Conservation (phyloP, 2,329 filamentous ascomycete species). For the Lizonia empirigonia region DNA sequence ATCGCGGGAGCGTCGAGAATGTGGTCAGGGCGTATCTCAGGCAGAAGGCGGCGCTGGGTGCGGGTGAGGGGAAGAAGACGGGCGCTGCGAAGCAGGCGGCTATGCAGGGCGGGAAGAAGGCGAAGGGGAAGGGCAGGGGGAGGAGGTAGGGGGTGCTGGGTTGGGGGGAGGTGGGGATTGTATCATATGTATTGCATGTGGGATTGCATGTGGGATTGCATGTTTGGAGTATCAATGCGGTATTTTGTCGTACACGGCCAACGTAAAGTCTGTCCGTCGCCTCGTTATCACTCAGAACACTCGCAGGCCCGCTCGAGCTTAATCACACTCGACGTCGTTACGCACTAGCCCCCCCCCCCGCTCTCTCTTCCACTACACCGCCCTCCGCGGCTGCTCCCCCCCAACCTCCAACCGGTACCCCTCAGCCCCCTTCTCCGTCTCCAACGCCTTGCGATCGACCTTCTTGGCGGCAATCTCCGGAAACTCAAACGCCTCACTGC, state of each 20-base stretch:
- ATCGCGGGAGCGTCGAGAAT: slow-evolving; percentile 47
- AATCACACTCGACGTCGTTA: too few species aligned
- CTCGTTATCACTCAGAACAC: too few species aligned
- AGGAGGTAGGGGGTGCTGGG: slow-evolving; percentile 23
- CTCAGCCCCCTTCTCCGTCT: slow-evolving; percentile 57
- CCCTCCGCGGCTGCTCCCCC: slow-evolving; percentile 35
- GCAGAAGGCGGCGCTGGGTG: slow-evolving; percentile 46
- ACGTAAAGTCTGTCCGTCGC: too few species aligned
- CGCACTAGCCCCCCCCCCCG: background rate
- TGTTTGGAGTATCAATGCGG: background rate
- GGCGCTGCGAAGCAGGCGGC: slow-evolving; percentile 26
- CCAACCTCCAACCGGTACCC: slow-evolving; percentile 52
- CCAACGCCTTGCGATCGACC: slow-evolving; percentile 55
- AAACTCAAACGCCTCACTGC: slow-evolving; percentile 67
- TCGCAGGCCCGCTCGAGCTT: too few species aligned
- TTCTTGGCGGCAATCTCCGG: slow-evolving; percentile 72
- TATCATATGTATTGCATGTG: slow-evolving; percentile 1
- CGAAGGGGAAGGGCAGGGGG: slow-evolving; percentile 38
- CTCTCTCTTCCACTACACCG: slow-evolving; percentile 3
- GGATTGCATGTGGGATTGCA: background rate
- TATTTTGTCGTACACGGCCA: too few species aligned
- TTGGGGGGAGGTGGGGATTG: background rate
- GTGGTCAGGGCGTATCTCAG: slow-evolving; percentile 45
- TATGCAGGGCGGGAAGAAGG: slow-evolving; percentile 36
- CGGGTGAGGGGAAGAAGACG: slow-evolving; percentile 40